Percentiles rank a stretch among this genome's conserved stretches.
Evolutionary conservation across 176 grass and related monocot species (phyloP).

Genomic region (Saccharum officinarum): DNA sequence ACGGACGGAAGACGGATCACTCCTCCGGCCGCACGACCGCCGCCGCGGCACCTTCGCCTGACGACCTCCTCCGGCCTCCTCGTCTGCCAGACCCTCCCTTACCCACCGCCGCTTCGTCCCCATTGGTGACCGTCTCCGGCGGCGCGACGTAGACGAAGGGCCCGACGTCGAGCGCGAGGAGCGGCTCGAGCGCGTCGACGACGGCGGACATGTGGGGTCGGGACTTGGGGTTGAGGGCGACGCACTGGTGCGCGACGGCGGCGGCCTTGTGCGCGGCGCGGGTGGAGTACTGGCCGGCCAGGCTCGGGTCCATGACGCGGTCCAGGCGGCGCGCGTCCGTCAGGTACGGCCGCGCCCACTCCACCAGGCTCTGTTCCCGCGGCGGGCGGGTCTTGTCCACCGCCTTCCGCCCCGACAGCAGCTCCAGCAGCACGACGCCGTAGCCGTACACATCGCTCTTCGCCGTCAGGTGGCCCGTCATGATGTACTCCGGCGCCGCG

Average conservation of each 20-base stretch:
- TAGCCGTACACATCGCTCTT: constrained; percentile 88
- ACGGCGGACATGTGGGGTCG: constrained; percentile 73
- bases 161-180: constrained; percentile 58
- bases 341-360: constrained; percentile 73
- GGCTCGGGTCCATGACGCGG: constrained; percentile 69
- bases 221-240: constrained; percentile 67
- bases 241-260: constrained; percentile 55
- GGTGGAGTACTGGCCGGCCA: constrained; percentile 60
- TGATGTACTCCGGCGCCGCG: constrained; percentile 93
- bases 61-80: constrained; percentile 12
- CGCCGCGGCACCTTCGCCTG: neutral
- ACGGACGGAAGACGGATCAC: neutral
- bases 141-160: constrained; percentile 67
- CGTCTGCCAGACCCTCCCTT: constrained; percentile 8
- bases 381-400: constrained; percentile 69
- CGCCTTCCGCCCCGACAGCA: constrained; percentile 59
- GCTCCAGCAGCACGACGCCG: constrained; percentile 75
- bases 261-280: constrained; percentile 63
- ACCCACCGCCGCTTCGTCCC: neutral
- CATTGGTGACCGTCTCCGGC: neutral
- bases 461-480: constrained; percentile 89
- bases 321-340: constrained; percentile 57
- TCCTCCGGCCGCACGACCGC: constrained; percentile 13
- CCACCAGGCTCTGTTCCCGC: constrained; percentile 73
- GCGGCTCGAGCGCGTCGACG: constrained; percentile 67